A percentile compares a stretch with the other conserved stretches of the same genome.
phyloP scores from a whole-genome alignment of 2,329 filamentous ascomycete genomes.

The Fulvia fulva region DNA sequence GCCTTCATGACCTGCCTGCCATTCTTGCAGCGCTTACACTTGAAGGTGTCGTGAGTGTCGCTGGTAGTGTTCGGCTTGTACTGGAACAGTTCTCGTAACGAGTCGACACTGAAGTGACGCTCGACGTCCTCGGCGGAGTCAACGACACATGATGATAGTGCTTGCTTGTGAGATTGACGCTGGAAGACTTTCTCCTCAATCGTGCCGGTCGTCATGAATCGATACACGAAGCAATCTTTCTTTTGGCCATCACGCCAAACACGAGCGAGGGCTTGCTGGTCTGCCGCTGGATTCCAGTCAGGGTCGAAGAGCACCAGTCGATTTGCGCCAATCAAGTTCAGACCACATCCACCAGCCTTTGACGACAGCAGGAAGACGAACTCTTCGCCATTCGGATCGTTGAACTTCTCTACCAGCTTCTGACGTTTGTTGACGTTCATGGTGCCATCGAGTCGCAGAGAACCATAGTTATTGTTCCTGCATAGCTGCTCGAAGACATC shows the following conservation, averaged over 20 bases:
- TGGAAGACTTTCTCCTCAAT: conserved; percentile 99
- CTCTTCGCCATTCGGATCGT: conserved; percentile 82
- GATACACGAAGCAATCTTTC: conserved; percentile 98
- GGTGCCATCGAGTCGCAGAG: conserved; percentile 84
- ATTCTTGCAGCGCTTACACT: conserved; percentile 84
- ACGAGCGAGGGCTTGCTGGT: conserved; percentile 93
- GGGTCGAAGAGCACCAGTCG: conserved; percentile 94
- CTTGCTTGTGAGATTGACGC: conserved; percentile 96
- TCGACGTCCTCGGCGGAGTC: conserved; percentile 97
- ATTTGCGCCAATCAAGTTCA: conserved; percentile 93
- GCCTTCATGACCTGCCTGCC: conserved; percentile 86
- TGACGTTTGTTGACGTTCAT: conserved; percentile 98
- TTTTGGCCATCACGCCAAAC: conserved; percentile 99
- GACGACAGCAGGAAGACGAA: conserved; percentile 95
- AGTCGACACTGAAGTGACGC: conserved; percentile 89
- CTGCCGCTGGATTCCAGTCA: conserved; percentile 91
- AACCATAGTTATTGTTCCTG: conserved; percentile 77
- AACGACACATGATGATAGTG: conserved; percentile 90
- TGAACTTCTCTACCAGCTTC: conserved; percentile 97
- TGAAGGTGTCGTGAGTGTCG: conserved; percentile 98
- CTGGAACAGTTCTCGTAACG: conserved; percentile 87
- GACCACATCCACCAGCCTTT: conserved; percentile 93
- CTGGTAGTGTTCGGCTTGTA: conserved; percentile 80
- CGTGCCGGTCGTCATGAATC: conserved; percentile 96
- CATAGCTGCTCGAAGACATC: conserved; percentile 93